Evolutionary conservation across 2,329 filamentous ascomycete genomes (phyloP).

Genomic region (Phialocephala subalpina): DNA sequence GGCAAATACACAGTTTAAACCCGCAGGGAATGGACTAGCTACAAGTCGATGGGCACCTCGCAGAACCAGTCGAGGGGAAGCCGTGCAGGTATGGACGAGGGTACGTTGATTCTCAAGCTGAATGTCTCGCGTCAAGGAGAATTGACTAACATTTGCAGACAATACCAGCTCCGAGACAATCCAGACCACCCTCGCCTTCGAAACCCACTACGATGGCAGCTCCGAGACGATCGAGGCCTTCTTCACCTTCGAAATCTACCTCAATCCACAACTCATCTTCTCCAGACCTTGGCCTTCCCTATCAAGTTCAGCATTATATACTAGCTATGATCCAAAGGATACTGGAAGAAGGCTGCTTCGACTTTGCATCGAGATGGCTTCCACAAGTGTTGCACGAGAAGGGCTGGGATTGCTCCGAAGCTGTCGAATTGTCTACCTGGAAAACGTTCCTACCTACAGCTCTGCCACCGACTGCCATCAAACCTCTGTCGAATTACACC

Average conservation of each 20-base stretch:
- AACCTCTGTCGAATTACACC: constrained; percentile 27
- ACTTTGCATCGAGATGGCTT: constrained; percentile 42
- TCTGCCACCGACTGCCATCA: constrained; percentile 35
- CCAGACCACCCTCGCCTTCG: not conserved
- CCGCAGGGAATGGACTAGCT: constrained; percentile 48
- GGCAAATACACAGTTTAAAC: not conserved
- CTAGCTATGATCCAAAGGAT: constrained; percentile 42
- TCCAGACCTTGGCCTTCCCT: constrained; percentile 41
- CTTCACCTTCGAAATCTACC: constrained; percentile 4
- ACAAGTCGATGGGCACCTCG: constrained; percentile 42
- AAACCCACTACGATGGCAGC: constrained; percentile 12
- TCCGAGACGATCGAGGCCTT: not conserved
- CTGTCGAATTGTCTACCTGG: constrained; percentile 43
- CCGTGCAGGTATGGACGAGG: constrained; percentile 36
- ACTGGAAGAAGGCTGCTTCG: constrained; percentile 43
- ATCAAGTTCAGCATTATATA: constrained; percentile 45
- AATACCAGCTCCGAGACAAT: not conserved
- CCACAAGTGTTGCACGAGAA: constrained; percentile 35
- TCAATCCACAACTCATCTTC: not conserved
- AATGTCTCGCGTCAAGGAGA: not conserved
- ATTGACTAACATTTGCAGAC: not conserved
- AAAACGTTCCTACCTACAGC: constrained; percentile 33
- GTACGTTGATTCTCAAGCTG: constrained; percentile 21
- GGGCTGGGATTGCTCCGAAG: constrained; percentile 41
- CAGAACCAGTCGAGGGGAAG: constrained; percentile 17